Evolutionary conservation across 2,329 filamentous ascomycete genomes (phyloP).

Genomic region (Pseudonectria buxi): DNA sequence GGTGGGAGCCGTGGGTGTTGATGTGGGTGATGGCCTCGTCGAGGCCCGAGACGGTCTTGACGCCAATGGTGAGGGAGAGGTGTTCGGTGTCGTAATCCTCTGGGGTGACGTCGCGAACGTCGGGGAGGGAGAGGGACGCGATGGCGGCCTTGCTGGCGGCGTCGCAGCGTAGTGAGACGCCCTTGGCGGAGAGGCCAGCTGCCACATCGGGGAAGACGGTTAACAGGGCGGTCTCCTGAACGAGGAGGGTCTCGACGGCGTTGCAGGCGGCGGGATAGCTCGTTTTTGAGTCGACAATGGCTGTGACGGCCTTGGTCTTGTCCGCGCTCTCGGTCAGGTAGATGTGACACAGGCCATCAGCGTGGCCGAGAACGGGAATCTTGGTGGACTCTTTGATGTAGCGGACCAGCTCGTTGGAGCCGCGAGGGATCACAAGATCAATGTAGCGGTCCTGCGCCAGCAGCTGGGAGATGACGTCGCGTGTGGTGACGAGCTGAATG

Average conservation of each 20-base stretch:
- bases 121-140: slow-evolving; percentile 32
- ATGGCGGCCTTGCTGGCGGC: slow-evolving; percentile 58
- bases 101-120: slow-evolving; percentile 59
- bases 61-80: slow-evolving; percentile 72
- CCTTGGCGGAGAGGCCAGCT: slow-evolving; percentile 64
- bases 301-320: slow-evolving; percentile 60
- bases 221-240: slow-evolving; percentile 63
- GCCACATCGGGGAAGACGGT: slow-evolving; percentile 66
- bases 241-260: slow-evolving; percentile 82
- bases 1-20: slow-evolving; percentile 85
- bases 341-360: slow-evolving; percentile 83
- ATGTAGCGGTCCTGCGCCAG: slow-evolving; percentile 80
- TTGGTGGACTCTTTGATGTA: slow-evolving; percentile 87
- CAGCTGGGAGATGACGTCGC: slow-evolving; percentile 85
- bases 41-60: slow-evolving; percentile 67
- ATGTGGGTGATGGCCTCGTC: slow-evolving; percentile 78
- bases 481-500: slow-evolving; percentile 88
- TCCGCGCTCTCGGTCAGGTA: slow-evolving; percentile 80
- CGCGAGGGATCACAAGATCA: slow-evolving; percentile 89
- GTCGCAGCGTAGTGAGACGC: slow-evolving; percentile 81
- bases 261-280: slow-evolving; percentile 96
- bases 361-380: slow-evolving; percentile 93
- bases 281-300: slow-evolving; percentile 87
- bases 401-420: slow-evolving; percentile 81
- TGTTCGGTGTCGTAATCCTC: slow-evolving; percentile 85